phyloP scores from a whole-genome alignment of 768 basidiomycete genomes.

The Russula earlei region DNA sequence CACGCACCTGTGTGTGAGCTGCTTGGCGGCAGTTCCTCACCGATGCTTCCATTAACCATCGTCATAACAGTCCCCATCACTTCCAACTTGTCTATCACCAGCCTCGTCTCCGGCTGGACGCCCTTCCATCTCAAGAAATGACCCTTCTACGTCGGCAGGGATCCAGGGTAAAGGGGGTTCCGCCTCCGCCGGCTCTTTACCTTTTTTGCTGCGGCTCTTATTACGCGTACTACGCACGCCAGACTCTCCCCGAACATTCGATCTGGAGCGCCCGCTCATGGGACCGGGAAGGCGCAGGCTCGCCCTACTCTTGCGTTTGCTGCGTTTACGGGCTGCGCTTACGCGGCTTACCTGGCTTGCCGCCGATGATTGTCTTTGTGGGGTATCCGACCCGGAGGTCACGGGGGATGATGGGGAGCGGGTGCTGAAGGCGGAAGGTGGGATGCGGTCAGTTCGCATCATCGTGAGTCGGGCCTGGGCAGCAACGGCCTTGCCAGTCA shows the following conservation, averaged over 20 bases:
- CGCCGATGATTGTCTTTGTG: not conserved
- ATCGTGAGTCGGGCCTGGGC: constrained; percentile 13
- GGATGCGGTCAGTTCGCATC: not conserved
- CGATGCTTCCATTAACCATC: not conserved
- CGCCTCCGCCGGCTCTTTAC: constrained; percentile 6
- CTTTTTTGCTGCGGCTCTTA: constrained; percentile 5
- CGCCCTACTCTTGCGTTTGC: constrained; percentile 52
- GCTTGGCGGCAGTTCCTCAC: not conserved
- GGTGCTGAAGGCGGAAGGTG: not conserved
- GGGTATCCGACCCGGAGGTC: not conserved
- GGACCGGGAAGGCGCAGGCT: constrained; percentile 49
- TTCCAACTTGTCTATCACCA: not conserved
- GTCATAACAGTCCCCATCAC: not conserved
- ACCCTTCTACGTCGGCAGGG: not conserved
- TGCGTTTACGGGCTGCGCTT: constrained; percentile 56
- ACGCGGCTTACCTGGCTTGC: constrained; percentile 36
- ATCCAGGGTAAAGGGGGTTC: not conserved
- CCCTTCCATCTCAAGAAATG: constrained; percentile 19
- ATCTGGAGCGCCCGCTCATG: not conserved
- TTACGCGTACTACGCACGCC: not conserved
- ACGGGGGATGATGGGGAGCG: not conserved
- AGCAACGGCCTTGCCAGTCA: constrained; percentile 14
- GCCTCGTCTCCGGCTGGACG: constrained; percentile 5
- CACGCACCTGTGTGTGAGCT: not conserved
- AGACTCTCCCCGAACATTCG: not conserved